Evolutionary conservation across 352 stramenopile species (phyloP).

Genomic region (Pythium phragmiticola): DNA sequence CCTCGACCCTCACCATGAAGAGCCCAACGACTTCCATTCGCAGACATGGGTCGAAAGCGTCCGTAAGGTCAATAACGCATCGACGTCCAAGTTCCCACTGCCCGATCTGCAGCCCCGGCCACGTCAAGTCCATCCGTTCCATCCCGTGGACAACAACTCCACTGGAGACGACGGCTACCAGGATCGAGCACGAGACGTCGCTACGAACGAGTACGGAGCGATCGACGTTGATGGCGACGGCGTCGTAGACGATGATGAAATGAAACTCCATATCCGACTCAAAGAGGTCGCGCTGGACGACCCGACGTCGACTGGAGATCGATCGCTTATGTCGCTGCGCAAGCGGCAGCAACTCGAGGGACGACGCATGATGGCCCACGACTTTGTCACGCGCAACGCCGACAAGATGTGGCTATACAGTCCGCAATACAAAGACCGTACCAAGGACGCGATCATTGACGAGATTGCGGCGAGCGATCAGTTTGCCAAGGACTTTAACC

Average conservation of each 20-base stretch:
- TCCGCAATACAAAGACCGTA: slow-evolving; percentile 35
- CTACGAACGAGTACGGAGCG: slow-evolving; percentile 50
- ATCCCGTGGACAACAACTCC: slow-evolving; percentile 21
- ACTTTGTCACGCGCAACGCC: slow-evolving; percentile 59
- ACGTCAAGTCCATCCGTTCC: slow-evolving; percentile 17
- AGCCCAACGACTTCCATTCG: slow-evolving; percentile 12
- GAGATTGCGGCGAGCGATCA: slow-evolving; percentile 43
- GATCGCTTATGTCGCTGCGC: slow-evolving; percentile 20
- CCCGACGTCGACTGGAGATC: neutral
- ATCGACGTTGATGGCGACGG: slow-evolving; percentile 65
- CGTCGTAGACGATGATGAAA: slow-evolving; percentile 57
- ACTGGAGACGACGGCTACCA: neutral
- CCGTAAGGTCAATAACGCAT: slow-evolving; percentile 43
- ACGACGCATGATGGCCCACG: slow-evolving; percentile 51
- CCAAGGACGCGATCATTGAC: slow-evolving; percentile 38
- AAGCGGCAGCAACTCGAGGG: slow-evolving; percentile 48
- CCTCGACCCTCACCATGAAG: slow-evolving; percentile 15
- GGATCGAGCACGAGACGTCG: slow-evolving; percentile 20
- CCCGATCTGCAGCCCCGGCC: slow-evolving; percentile 51
- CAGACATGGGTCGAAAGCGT: slow-evolving; percentile 69
- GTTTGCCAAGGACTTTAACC: slow-evolving; percentile 53
- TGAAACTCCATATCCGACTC: slow-evolving; percentile 55
- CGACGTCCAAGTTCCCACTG: slow-evolving; percentile 44
- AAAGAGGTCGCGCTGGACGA: slow-evolving; percentile 34
- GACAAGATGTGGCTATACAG: slow-evolving; percentile 65